Conservation (phyloP, 495 filamentous ascomycete genomes). For the Mycothermus thermophilus region DNA sequence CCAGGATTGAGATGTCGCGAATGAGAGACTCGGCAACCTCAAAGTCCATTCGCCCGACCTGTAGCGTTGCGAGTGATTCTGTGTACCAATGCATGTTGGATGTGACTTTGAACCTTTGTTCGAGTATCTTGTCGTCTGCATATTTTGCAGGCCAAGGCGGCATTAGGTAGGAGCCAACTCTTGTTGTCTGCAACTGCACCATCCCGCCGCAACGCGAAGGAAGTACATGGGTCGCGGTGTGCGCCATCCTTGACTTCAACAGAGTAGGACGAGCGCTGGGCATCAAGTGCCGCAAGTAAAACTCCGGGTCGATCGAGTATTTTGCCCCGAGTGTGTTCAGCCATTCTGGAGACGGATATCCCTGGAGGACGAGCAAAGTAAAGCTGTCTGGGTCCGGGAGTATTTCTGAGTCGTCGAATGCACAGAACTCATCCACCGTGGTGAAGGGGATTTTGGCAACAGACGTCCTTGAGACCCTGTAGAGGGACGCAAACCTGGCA, state of each 20-base stretch:
- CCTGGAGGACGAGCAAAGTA: not conserved
- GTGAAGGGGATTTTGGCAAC: too few relatives aligned
- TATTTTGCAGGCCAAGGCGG: too few relatives aligned
- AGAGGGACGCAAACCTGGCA: too few relatives aligned
- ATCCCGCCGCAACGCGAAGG: not conserved
- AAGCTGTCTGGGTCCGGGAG: not conserved
- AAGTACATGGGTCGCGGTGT: not conserved
- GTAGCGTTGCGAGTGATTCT: not conserved
- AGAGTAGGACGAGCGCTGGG: too few relatives aligned
- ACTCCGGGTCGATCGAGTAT: conserved; percentile 3
- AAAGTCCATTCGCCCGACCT: too few relatives aligned
- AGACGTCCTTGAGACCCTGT: too few relatives aligned
- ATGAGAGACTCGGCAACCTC: conserved; percentile 19
- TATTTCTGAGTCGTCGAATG: too few relatives aligned
- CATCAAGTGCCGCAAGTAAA: conserved; percentile 1
- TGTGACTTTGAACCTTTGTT: not conserved
- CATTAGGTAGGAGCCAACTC: not conserved
- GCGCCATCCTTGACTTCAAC: too few relatives aligned
- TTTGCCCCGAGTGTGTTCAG: not conserved
- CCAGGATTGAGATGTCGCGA: conserved; percentile 8
- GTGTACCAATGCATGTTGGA: not conserved
- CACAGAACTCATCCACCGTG: too few relatives aligned
- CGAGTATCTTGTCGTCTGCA: not conserved
- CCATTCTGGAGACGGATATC: conserved; percentile 1
- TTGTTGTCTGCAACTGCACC: not conserved